These are phyloP conservation scores for Lipomyces chichibuensis DNA, from an alignment of 805 yeast species.

Conservation along the genomic window DNA sequence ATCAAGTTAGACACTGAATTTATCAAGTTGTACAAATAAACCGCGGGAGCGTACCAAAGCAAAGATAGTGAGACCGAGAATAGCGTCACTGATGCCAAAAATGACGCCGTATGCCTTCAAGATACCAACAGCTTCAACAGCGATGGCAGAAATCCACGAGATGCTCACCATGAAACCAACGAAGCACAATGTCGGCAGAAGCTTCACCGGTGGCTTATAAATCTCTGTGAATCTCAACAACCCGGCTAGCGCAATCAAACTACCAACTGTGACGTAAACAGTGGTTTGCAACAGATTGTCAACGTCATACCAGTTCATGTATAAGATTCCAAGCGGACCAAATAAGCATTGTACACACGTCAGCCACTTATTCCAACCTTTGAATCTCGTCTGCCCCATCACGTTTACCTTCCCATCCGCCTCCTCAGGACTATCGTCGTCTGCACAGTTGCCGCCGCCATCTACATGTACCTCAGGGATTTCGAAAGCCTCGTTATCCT, in stretches of 20 bases:
- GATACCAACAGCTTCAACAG: slow-evolving; percentile 68
- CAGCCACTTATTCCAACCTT: slow-evolving; percentile 37
- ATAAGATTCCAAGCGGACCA: slow-evolving; percentile 42
- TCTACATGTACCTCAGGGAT: slow-evolving; percentile 13
- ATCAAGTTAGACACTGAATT: neutral
- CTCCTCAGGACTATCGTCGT: neutral
- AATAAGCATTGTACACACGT: slow-evolving; percentile 44
- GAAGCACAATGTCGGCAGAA: slow-evolving; percentile 35
- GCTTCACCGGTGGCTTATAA: slow-evolving; percentile 14
- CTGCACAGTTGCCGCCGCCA: slow-evolving; percentile 4
- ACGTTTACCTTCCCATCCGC: slow-evolving; percentile 32
- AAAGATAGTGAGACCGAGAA: slow-evolving; percentile 83
- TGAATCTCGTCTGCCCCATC: slow-evolving; percentile 5
- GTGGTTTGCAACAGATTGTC: neutral
- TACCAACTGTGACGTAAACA: slow-evolving; percentile 14
- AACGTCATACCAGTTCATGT: slow-evolving; percentile 26
- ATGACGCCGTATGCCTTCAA: slow-evolving; percentile 64
- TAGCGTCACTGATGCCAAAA: slow-evolving; percentile 68
- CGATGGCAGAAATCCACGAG: slow-evolving; percentile 68
- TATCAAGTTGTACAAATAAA: neutral
- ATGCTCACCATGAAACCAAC: slow-evolving; percentile 70
- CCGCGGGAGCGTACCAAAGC: slow-evolving; percentile 53
- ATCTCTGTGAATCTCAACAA: slow-evolving; percentile 24
- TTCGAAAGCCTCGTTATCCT: neutral
- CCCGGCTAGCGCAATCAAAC: slow-evolving; percentile 5